These are phyloP conservation scores for Cokeromyces recurvatus DNA, from an alignment of 371 early-diverging fungal species.

Conservation along the genomic window DNA sequence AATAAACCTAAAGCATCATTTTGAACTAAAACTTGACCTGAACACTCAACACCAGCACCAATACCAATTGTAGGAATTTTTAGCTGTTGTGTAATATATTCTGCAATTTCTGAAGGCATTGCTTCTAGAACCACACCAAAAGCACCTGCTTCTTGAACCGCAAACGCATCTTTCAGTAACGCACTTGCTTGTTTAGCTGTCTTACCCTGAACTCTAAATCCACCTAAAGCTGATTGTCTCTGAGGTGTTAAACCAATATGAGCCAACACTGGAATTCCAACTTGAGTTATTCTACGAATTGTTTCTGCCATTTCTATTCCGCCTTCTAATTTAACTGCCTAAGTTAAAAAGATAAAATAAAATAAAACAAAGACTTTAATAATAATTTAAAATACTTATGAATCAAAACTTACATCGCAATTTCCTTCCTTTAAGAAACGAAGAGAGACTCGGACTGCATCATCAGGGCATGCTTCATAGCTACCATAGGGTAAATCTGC, in stretches of 20 bases:
- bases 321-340: conserved; percentile 94
- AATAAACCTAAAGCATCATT: conserved; percentile 87
- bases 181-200: conserved; percentile 68
- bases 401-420: conserved; percentile 57
- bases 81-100: conserved; percentile 70
- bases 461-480: conserved; percentile 72
- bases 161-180: conserved; percentile 82
- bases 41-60: conserved; percentile 84
- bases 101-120: conserved; percentile 85
- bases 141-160: conserved; percentile 90
- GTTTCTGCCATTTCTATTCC: conserved; percentile 81
- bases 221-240: conserved; percentile 79
- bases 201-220: conserved; percentile 91
- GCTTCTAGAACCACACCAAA: conserved; percentile 92
- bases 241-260: conserved; percentile 97
- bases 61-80: conserved; percentile 94
- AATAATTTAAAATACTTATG: not conserved
- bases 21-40: conserved; percentile 93
- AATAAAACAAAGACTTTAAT: not conserved
- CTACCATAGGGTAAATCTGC: conserved; percentile 92
- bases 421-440: conserved; percentile 84
- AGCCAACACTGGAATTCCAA: conserved; percentile 90
- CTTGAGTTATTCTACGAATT: conserved; percentile 65
- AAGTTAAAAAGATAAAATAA: not conserved
- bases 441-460: conserved; percentile 74